These are phyloP conservation scores for Quillaja saponaria DNA, from an alignment of 306 rosid genomes.

Conservation along the genomic window DNA sequence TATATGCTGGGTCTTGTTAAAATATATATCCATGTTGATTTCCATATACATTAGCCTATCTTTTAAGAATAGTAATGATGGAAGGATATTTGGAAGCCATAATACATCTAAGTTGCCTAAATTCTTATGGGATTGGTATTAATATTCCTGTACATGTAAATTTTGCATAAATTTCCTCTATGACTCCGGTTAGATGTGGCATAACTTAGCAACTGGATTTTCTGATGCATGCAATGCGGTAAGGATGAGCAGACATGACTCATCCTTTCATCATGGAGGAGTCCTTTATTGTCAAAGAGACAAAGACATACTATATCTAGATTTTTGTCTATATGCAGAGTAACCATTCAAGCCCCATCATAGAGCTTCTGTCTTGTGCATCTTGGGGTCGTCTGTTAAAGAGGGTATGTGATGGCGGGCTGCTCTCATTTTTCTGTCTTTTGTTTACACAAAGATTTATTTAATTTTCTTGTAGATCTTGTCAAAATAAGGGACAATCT, in stretches of 20 bases:
- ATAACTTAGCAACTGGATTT: conserved; percentile 15
- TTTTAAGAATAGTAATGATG: conserved; percentile 14
- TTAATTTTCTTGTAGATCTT: background rate
- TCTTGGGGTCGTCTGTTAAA: conserved; percentile 68
- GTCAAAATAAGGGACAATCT: conserved; percentile 18
- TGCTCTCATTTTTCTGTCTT: background rate
- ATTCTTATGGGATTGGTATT: too few species aligned
- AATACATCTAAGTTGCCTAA: background rate
- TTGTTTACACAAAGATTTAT: conserved; percentile 2
- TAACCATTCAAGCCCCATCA: conserved; percentile 42
- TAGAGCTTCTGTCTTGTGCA: conserved; percentile 57
- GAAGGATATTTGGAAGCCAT: conserved; percentile 2
- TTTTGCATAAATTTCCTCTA: conserved; percentile 20
- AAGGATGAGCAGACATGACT: too few species aligned
- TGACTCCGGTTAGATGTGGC: conserved; percentile 15
- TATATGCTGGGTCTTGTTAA: conserved; percentile 1
- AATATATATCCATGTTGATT: conserved; percentile 10
- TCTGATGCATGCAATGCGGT: conserved; percentile 11
- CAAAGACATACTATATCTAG: background rate
- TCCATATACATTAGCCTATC: too few species aligned
- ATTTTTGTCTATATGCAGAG: conserved; percentile 42
- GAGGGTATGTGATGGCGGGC: conserved; percentile 60
- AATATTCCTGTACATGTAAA: too few species aligned
- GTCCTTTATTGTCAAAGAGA: too few species aligned
- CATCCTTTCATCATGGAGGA: conserved; percentile 13